Evolutionary conservation across 192 early-diverging fungal genomes (phyloP).

Genomic region (Entomortierella chlamydospora): DNA sequence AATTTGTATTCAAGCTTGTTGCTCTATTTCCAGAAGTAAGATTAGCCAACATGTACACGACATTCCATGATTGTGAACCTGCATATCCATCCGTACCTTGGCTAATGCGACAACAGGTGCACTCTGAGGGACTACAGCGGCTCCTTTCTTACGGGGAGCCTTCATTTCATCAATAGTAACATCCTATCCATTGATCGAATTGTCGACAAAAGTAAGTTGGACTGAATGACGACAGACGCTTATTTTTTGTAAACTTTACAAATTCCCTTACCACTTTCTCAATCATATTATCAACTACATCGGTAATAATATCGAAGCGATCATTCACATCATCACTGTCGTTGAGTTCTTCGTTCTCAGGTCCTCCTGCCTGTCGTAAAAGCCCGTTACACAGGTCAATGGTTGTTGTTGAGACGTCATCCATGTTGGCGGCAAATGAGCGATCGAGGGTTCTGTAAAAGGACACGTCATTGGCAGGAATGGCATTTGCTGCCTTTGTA

Average conservation of each 20-base stretch:
- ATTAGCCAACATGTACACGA: too few species aligned
- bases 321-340: slow-evolving; percentile 78
- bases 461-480: slow-evolving; percentile 67
- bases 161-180: slow-evolving; percentile 78
- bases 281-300: slow-evolving; percentile 83
- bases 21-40: background rate
- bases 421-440: slow-evolving; percentile 56
- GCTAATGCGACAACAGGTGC: slow-evolving; percentile 61
- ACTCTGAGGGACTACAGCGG: slow-evolving; percentile 55
- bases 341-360: slow-evolving; percentile 25
- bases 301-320: slow-evolving; percentile 72
- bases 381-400: slow-evolving; percentile 47
- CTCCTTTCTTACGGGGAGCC: slow-evolving; percentile 56
- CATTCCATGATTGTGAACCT: too few species aligned
- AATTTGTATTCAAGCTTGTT: slow-evolving; percentile 63
- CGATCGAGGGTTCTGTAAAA: slow-evolving; percentile 75
- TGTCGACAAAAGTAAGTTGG: background rate
- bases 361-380: slow-evolving; percentile 41
- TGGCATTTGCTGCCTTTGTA: slow-evolving; percentile 68
- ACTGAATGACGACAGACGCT: too few species aligned
- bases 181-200: slow-evolving; percentile 62
- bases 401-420: slow-evolving; percentile 32
- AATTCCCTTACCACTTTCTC: slow-evolving; percentile 76
- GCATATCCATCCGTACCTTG: too few species aligned
- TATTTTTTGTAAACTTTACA: too few species aligned